phyloP scores from a whole-genome alignment of 2,329 filamentous ascomycete genomes.

The Phialophora expanda region DNA sequence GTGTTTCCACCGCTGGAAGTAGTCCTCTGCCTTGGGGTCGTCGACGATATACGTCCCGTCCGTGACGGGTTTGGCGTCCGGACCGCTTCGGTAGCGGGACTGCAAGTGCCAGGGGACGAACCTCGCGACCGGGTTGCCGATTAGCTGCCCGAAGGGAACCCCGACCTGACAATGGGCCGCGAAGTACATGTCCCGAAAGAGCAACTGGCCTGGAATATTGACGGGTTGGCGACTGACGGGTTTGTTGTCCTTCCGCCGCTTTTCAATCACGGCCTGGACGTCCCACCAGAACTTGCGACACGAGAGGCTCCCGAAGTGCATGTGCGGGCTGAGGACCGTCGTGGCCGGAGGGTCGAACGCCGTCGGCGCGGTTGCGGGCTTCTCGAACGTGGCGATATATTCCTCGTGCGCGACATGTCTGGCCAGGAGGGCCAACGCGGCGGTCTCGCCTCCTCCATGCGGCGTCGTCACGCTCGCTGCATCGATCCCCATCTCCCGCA shows the following conservation, averaged over 20 bases:
- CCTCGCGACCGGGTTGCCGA: constrained; percentile 69
- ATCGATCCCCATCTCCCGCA: constrained; percentile 72
- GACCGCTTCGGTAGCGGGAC: constrained; percentile 54
- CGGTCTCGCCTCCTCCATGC: constrained; percentile 72
- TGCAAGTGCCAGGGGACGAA: constrained; percentile 81
- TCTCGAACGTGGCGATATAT: constrained; percentile 75
- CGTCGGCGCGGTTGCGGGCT: constrained; percentile 75
- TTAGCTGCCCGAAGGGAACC: constrained; percentile 66
- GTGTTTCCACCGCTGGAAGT: constrained; percentile 71
- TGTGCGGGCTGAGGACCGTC: constrained; percentile 72
- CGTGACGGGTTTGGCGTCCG: constrained; percentile 51
- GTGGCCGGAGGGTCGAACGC: constrained; percentile 75
- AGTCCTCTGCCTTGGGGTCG: constrained; percentile 63
- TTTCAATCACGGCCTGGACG: constrained; percentile 65
- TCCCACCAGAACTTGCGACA: constrained; percentile 75
- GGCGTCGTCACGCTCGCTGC: constrained; percentile 62
- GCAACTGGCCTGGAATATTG: constrained; percentile 72
- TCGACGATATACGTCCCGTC: constrained; percentile 70
- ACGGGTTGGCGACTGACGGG: constrained; percentile 63
- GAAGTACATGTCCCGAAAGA: constrained; percentile 86
- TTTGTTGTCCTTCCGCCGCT: constrained; percentile 63
- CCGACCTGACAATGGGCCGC: constrained; percentile 74
- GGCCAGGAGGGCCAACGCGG: constrained; percentile 64
- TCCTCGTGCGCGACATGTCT: constrained; percentile 65
- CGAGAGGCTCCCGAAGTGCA: constrained; percentile 77